phyloP scores from a whole-genome alignment of 768 basidiomycete genomes.

The Xerocomus brunneocitrinus region DNA sequence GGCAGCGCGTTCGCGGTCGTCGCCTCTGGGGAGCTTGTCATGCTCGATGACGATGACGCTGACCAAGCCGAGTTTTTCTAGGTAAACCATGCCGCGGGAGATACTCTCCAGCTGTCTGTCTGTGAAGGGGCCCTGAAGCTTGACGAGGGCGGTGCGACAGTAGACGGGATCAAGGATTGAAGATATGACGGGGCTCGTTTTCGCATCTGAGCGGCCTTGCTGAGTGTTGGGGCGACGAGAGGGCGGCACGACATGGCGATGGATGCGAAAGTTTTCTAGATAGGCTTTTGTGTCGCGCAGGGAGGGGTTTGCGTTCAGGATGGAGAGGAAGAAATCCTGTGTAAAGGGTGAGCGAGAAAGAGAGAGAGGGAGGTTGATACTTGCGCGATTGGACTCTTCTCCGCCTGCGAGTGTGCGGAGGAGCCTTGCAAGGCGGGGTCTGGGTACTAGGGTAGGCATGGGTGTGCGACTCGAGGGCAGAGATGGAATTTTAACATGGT shows the following conservation, averaged over 20 bases:
- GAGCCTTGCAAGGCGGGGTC: slow-evolving; percentile 19
- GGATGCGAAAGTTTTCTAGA: slow-evolving; percentile 81
- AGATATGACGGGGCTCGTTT: slow-evolving; percentile 51
- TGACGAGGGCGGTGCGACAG: slow-evolving; percentile 89
- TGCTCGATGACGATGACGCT: slow-evolving; percentile 94
- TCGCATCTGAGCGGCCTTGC: slow-evolving; percentile 28
- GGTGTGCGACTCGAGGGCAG: neutral
- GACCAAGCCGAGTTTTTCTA: slow-evolving; percentile 93
- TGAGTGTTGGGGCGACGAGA: slow-evolving; percentile 14
- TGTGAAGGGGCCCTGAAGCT: slow-evolving; percentile 93
- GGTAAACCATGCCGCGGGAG: slow-evolving; percentile 86
- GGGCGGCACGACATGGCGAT: slow-evolving; percentile 18
- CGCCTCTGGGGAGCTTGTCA: slow-evolving; percentile 66
- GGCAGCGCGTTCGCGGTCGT: slow-evolving; percentile 60
- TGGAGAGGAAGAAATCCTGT: slow-evolving; percentile 95
- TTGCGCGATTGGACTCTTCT: slow-evolving; percentile 41
- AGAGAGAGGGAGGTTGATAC: slow-evolving; percentile 10
- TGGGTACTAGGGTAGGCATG: neutral
- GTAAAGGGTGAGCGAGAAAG: slow-evolving; percentile 7
- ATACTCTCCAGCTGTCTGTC: slow-evolving; percentile 93
- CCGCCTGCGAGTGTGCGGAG: slow-evolving; percentile 2
- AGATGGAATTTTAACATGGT: slow-evolving; percentile 23
- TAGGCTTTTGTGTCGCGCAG: slow-evolving; percentile 87
- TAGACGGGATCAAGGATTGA: slow-evolving; percentile 83
- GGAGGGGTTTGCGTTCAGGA: slow-evolving; percentile 90